Base-by-base conservation (phyloP, 2,329 filamentous ascomycete species). In the Penicillium fuscoglaucum region DNA sequence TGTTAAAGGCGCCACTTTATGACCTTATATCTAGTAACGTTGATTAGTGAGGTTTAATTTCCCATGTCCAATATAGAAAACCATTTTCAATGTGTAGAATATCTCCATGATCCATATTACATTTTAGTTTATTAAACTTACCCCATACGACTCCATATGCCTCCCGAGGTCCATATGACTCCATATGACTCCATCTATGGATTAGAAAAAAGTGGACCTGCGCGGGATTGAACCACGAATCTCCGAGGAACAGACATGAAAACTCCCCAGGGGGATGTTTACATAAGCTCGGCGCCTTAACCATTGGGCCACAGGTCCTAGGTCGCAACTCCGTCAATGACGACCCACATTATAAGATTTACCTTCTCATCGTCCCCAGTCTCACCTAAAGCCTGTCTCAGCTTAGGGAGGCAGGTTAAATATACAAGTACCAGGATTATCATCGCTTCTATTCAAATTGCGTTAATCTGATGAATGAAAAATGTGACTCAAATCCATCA, bases 181-280 rank as follows among this genome's bases (percentile, higher is more conserved):
- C 24, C 24, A 26, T 26, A 26, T 7, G 8, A 28, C 28, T 10
- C 29, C 29, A 31, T 31, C 13, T n/a, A 21, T 40, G 37, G 37
- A 26, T 26, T 17, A 4, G 10, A 44, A 43, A 48, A 48, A 48
- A 48, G 45, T 48, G 45, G 45, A 48, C 45, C 29, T 35, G 45
- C 45, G 45, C 45, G 45, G 45, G 45, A 48, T 48, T 48, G 45
- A 48, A 48, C 29, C 45, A 48, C 45, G 45, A 48, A 48, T 48
- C 45, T 48, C 45, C 45, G 45, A 48, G 45, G 45, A 48, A 48
- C 33, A 1, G 19, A 6, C 45, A 48, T 48, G 45, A 15, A 33
- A 35, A 35, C 29, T 35, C 29, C 29, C 29, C 1, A 8, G 5
- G 3, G 26, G 29, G 19, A 33, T 48, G 45, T 48, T 48, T 48